phyloP scores from a whole-genome alignment of 164 flowering plant genomes.

The Santalum album region DNA sequence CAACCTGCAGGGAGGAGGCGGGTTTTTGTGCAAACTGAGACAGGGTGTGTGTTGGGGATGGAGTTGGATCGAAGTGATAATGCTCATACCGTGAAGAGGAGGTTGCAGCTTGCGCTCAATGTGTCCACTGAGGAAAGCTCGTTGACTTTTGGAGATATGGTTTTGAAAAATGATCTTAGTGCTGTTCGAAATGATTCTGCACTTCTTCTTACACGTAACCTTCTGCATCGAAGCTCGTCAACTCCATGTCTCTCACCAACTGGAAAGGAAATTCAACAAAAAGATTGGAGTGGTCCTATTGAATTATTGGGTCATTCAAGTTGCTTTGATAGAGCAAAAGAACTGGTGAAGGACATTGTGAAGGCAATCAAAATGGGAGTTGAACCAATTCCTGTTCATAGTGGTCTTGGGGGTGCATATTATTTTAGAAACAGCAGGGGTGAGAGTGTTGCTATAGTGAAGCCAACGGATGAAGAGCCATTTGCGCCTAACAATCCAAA shows the following conservation, averaged over 20 bases:
- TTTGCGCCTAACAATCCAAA: conserved; percentile 20
- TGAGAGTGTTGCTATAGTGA: conserved; percentile 14
- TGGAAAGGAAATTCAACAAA: conserved; percentile 8
- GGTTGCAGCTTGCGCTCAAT: conserved; percentile 16
- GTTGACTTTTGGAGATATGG: conserved; percentile 13
- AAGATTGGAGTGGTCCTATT: conserved; percentile 11
- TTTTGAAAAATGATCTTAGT: conserved; percentile 14
- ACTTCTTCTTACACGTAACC: conserved; percentile 10
- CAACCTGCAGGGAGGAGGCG: conserved; percentile 14
- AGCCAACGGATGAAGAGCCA: conserved; percentile 20
- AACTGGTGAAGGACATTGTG: conserved; percentile 12
- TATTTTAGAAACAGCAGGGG: conserved; percentile 15
- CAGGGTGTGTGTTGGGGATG: conserved; percentile 14
- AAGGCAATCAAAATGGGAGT: conserved; percentile 12
- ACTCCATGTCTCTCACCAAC: conserved; percentile 16
- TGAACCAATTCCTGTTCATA: conserved; percentile 14
- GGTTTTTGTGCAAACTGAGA: conserved; percentile 16
- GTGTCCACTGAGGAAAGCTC: conserved; percentile 15
- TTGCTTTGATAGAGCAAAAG: conserved; percentile 4
- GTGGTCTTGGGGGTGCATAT: conserved; percentile 20
- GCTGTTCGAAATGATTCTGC: conserved; percentile 12
- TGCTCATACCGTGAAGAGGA: conserved; percentile 15
- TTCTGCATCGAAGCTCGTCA: conserved; percentile 12
- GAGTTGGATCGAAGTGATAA: conserved; percentile 13
- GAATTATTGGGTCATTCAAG: conserved; percentile 9